Evolutionary conservation across 148 eudicot species (phyloP).

Genomic region (Rhododendron ovatum): DNA sequence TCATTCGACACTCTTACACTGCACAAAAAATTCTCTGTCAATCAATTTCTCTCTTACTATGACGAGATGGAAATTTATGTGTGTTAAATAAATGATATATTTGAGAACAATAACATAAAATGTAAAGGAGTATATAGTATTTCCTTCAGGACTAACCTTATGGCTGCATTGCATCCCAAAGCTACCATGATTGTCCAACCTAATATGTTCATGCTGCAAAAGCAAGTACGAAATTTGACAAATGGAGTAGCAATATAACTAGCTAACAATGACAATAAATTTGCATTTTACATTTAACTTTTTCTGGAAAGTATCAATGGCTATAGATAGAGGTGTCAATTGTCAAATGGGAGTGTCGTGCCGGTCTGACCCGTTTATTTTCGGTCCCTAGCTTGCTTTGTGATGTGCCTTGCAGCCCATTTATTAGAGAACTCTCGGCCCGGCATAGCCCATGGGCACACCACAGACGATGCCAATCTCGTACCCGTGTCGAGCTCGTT

Average conservation of each 20-base stretch:
- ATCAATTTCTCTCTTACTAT: background rate
- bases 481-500: no score
- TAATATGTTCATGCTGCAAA: constrained; percentile 33
- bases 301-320: background rate
- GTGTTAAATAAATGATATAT: background rate
- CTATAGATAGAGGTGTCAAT: background rate
- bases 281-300: background rate
- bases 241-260: background rate
- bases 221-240: background rate
- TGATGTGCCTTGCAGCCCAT: background rate
- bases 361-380: background rate
- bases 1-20: constrained; percentile 60
- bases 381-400: background rate
- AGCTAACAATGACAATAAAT: background rate
- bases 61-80: background rate
- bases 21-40: background rate
- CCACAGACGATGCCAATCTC: no score
- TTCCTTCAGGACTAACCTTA: background rate
- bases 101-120: background rate
- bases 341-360: background rate
- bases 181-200: constrained; percentile 20
- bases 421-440: no score
- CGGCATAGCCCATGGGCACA: no score
- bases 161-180: constrained; percentile 4
- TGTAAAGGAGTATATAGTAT: background rate